Percentiles rank a stretch among this genome's conserved stretches.
phyloP scores from a whole-genome alignment of 495 filamentous ascomycete species.

The Viridothelium virens region DNA sequence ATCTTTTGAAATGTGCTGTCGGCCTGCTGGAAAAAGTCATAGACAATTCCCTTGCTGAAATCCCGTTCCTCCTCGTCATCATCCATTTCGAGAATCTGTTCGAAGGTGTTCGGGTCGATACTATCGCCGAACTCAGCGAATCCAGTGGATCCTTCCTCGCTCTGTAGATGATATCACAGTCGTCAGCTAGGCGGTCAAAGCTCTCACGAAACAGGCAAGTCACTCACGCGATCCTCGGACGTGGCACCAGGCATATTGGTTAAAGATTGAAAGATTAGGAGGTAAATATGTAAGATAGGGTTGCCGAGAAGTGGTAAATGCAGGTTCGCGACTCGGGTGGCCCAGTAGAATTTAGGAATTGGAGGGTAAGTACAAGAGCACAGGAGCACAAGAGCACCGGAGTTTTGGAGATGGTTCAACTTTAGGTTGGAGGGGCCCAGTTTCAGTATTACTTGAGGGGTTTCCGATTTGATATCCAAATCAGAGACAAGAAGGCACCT shows the following conservation, averaged over 20 bases:
- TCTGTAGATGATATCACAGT: slow-evolving; percentile 23
- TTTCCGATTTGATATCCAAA: slow-evolving; percentile 10
- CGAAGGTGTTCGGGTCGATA: slow-evolving; percentile 74
- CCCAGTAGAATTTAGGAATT: not conserved
- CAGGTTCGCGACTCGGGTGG: not conserved
- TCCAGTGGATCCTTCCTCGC: slow-evolving; percentile 42
- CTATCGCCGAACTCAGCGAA: slow-evolving; percentile 54
- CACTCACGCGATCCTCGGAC: slow-evolving; percentile 17
- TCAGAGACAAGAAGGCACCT: slow-evolving; percentile 1
- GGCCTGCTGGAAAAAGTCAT: slow-evolving; percentile 88
- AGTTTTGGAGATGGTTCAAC: not conserved
- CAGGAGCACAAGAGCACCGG: not conserved
- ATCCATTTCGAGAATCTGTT: slow-evolving; percentile 96
- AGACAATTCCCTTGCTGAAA: slow-evolving; percentile 80
- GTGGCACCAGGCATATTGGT: slow-evolving; percentile 9
- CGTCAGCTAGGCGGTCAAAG: not conserved
- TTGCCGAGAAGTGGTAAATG: not conserved
- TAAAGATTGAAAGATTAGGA: not conserved
- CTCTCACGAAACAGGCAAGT: not conserved
- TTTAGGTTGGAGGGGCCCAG: not conserved
- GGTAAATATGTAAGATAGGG: not conserved
- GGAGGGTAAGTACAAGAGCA: not conserved
- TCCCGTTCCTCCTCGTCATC: slow-evolving; percentile 70
- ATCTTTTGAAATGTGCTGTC: slow-evolving; percentile 79
- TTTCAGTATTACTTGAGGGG: not conserved